Evolutionary conservation across 73 alveolate genomes (phyloP).

Genomic region (Chromera velia): DNA sequence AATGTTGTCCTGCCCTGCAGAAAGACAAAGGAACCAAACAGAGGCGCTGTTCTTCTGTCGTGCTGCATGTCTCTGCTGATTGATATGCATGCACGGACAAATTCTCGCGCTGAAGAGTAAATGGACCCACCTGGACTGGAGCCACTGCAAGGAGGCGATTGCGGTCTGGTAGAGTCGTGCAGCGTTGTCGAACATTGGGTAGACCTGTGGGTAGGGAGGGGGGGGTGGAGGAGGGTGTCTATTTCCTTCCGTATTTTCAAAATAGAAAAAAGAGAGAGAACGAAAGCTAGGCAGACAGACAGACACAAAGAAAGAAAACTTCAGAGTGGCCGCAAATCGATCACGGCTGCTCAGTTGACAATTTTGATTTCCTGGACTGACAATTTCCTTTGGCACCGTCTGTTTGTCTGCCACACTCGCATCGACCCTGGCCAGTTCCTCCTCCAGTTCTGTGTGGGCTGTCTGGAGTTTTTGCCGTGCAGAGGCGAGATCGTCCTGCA

Average conservation of each 20-base stretch:
- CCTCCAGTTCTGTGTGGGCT: slow-evolving; percentile 54
- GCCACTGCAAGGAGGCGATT: background rate
- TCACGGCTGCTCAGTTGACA: no score
- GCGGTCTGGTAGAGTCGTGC: slow-evolving; percentile 33
- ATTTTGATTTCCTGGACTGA: no score
- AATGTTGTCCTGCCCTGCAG: no score
- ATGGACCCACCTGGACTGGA: background rate
- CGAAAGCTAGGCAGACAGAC: background rate
- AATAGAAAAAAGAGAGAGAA: background rate
- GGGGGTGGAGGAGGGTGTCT: no score
- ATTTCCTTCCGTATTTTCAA: no score
- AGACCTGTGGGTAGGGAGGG: no score
- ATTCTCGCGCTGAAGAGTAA: no score
- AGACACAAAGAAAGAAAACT: background rate
- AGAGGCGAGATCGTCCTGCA: slow-evolving; percentile 71
- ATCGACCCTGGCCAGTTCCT: slow-evolving; percentile 72
- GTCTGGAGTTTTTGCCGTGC: slow-evolving; percentile 63
- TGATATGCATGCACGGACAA: no score
- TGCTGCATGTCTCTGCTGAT: no score
- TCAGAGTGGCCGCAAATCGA: no score
- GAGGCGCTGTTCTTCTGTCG: no score
- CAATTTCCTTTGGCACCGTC: slow-evolving; percentile 82
- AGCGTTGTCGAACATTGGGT: slow-evolving; percentile 76
- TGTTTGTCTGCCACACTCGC: slow-evolving; percentile 71
- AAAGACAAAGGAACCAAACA: no score